Evolutionary conservation across 495 filamentous ascomycete genomes (phyloP).

Genomic region (Podospora pseudocomata): DNA sequence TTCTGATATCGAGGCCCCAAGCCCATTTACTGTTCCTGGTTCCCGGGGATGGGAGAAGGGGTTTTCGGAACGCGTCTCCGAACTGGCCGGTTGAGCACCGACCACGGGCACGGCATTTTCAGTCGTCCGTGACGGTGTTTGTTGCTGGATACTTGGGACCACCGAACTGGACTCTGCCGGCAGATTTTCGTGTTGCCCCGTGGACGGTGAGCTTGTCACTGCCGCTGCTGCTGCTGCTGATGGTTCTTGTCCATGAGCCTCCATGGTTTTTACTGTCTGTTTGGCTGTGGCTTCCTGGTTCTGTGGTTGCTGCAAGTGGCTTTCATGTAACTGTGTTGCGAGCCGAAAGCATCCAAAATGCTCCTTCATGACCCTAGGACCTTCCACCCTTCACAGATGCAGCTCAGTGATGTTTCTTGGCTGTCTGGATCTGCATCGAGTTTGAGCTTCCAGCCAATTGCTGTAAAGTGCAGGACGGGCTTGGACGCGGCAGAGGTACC

Average conservation of each 20-base stretch:
- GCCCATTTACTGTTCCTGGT: slow-evolving; percentile 9
- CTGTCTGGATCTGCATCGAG: neutral
- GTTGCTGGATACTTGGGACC: slow-evolving; percentile 10
- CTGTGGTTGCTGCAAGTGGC: neutral
- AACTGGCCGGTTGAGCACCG: slow-evolving; percentile 12
- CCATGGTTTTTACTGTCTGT: neutral
- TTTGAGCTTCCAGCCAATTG: slow-evolving; percentile 5
- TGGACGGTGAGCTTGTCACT: neutral
- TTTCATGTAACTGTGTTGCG: neutral
- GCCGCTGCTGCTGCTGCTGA: slow-evolving; percentile 8
- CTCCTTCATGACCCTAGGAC: neutral
- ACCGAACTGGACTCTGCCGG: slow-evolving; percentile 15
- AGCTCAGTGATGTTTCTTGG: neutral
- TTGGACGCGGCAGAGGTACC: slow-evolving; percentile 2
- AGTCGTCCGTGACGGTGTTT: slow-evolving; percentile 9
- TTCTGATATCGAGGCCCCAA: neutral
- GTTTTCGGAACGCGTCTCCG: slow-evolving; percentile 15
- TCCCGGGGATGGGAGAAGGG: slow-evolving; percentile 15
- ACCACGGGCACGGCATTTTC: slow-evolving; percentile 9
- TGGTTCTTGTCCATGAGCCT: neutral
- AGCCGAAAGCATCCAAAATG: neutral
- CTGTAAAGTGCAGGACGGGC: neutral
- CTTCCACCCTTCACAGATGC: neutral
- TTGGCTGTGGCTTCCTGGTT: neutral
- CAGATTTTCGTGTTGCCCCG: neutral